Evolutionary conservation across 2,329 filamentous ascomycete genomes (phyloP).

Genomic region (Coniosporium tulheliwenetii): DNA sequence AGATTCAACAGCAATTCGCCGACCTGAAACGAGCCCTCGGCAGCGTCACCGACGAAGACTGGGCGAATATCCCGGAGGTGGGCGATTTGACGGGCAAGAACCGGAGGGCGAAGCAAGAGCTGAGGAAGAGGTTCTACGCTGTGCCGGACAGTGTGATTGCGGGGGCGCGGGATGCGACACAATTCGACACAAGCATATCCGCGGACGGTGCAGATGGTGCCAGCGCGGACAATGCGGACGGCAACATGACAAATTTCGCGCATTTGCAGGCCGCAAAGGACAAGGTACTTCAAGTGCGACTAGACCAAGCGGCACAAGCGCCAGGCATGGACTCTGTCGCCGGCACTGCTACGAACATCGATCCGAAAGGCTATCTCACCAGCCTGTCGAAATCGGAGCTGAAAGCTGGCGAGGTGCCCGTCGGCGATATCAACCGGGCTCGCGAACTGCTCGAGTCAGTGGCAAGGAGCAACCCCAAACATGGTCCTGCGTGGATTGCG

Average conservation of each 20-base stretch:
- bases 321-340: slow-evolving; percentile 52
- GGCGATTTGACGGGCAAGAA: slow-evolving; percentile 95
- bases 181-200: slow-evolving; percentile 66
- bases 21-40: slow-evolving; percentile 84
- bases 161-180: slow-evolving; percentile 61
- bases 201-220: slow-evolving; percentile 29
- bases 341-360: slow-evolving; percentile 79
- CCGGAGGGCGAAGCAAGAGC: slow-evolving; percentile 65
- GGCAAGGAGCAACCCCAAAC: slow-evolving; percentile 90
- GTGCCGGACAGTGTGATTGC: slow-evolving; percentile 93
- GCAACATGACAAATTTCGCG: slow-evolving; percentile 95
- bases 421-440: slow-evolving; percentile 91
- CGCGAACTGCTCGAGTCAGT: slow-evolving; percentile 88
- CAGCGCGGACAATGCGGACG: slow-evolving; percentile 42
- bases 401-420: slow-evolving; percentile 64
- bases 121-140: slow-evolving; percentile 74
- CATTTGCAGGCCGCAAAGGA: slow-evolving; percentile 93
- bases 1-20: slow-evolving; percentile 95
- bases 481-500: slow-evolving; percentile 91
- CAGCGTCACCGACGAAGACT: slow-evolving; percentile 85
- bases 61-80: slow-evolving; percentile 88
- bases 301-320: slow-evolving; percentile 73
- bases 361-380: slow-evolving; percentile 91
- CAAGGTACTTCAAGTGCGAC: slow-evolving; percentile 84
- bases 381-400: slow-evolving; percentile 71